Base-by-base conservation (phyloP, 23 red algal genomes). In the Gracilaria caudata region DNA sequence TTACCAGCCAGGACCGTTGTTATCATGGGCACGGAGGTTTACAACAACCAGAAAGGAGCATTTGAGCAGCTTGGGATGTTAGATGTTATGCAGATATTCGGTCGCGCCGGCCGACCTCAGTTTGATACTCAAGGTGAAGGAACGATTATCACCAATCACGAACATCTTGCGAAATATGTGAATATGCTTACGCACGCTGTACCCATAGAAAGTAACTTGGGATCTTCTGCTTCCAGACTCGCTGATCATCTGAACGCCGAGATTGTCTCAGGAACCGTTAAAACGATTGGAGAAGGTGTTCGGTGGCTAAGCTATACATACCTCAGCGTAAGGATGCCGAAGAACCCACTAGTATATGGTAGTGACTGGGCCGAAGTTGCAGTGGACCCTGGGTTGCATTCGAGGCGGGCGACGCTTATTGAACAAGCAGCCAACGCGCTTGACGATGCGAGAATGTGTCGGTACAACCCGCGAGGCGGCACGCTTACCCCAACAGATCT, bases 81-180 rank as follows among this genome's bases (percentile, higher is more conserved):
- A 25, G 97, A 99, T 77, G 93, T 99, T 32, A 90, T 92, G 89
- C 97, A 99, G 73, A 99, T 99, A 56, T 94, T 99, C 72, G 97
- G 97, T 7, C 65, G 97, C 20, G 97, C 97, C 14, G 97, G 97
- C 20, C 79, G 97, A 41, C 97, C 97, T n/a, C 92, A 99, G 73
- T 99, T 86, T 66, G 97, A 99, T 63, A 93, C 84, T 19, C 36
- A 88, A 30, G 97, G 97, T 1, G 93, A 95, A 56, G 97, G 93
- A 41, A 91, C 94, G 20, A 99, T 99, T 66, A 87, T 99, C 0
- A 99, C 97, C 20, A 53, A 37, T 68, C 86, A 89, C 63, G 79
- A 94, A 20, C 85, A 94, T 37, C 84, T 99, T 32, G 68, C 66
- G 7, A 91, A 85, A 66, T 99, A 95, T 59, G 37, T 94, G 36